phyloP scores from a whole-genome alignment of 2,329 filamentous ascomycete species.

The Alternaria metachromatica region DNA sequence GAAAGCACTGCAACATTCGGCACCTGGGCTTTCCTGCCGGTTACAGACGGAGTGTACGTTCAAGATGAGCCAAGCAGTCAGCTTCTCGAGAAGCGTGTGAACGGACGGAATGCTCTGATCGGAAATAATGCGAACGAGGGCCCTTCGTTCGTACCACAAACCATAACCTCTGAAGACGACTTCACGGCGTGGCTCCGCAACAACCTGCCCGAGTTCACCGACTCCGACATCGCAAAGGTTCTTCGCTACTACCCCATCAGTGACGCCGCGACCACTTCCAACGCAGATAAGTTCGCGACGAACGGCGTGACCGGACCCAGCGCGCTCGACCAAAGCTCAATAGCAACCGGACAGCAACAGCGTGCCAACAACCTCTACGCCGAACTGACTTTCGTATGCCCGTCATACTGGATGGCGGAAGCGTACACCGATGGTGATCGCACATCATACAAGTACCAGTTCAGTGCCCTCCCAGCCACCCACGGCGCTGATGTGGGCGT shows the following conservation, averaged over 20 bases:
- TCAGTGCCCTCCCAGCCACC: conserved; percentile 24
- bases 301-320: conserved; percentile 49
- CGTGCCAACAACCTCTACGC: conserved; percentile 60
- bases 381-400: conserved; percentile 63
- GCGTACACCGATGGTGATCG: conserved; percentile 45
- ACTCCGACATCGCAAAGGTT: conserved; percentile 48
- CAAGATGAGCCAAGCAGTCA: conserved; percentile 49
- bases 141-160: conserved; percentile 51
- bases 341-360: conserved; percentile 63
- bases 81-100: conserved; percentile 46
- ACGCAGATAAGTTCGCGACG: conserved; percentile 38
- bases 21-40: conserved; percentile 54
- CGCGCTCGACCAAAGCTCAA: conserved; percentile 58
- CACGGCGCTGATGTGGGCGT: conserved; percentile 24
- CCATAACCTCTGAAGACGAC: conserved; percentile 51
- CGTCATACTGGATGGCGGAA: conserved; percentile 62
- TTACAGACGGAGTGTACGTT: conserved; percentile 52
- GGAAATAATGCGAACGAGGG: conserved; percentile 62
- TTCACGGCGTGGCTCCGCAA: conserved; percentile 56
- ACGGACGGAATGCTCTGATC: conserved; percentile 47
- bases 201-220: conserved; percentile 44
- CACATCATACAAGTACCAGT: conserved; percentile 27
- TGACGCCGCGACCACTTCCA: conserved; percentile 29
- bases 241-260: conserved; percentile 38
- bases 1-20: conserved; percentile 48